phyloP scores from a whole-genome alignment of 75 land plant genomes.

The Cryptomeria japonica region DNA sequence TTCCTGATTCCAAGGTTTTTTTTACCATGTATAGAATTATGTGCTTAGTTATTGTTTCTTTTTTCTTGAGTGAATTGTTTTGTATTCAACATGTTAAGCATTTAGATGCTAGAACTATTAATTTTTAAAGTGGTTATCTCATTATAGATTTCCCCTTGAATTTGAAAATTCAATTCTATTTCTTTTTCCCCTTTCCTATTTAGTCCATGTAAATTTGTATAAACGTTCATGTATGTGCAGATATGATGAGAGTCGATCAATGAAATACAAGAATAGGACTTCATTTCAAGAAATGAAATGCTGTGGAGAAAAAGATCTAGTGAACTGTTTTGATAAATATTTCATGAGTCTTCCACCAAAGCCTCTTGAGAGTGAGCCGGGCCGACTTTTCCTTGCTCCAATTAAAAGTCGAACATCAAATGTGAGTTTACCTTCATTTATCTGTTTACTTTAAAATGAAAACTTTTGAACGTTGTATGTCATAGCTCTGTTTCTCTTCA shows the following conservation, averaged over 20 bases:
- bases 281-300: slow-evolving; percentile 16
- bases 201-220: not conserved
- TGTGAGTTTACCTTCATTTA: slow-evolving; percentile 11
- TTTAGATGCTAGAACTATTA: not conserved
- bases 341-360: slow-evolving; percentile 27
- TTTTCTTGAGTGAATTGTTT: not conserved
- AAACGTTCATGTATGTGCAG: not conserved
- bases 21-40: too few relatives aligned
- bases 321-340: slow-evolving; percentile 28
- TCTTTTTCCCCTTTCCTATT: not conserved
- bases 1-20: too few relatives aligned
- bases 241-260: slow-evolving; percentile 20
- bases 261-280: slow-evolving; percentile 22
- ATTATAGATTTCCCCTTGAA: not conserved
- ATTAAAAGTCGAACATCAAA: slow-evolving; percentile 21
- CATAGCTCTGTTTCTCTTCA: slow-evolving; percentile 1
- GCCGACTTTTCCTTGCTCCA: slow-evolving; percentile 28
- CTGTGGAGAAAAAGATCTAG: slow-evolving; percentile 17
- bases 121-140: not conserved
- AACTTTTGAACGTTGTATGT: not conserved
- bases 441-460: not conserved
- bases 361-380: slow-evolving; percentile 23
- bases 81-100: not conserved
- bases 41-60: not conserved
- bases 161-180: not conserved